Evolutionary conservation across 805 yeast species (phyloP), one percentile per base, ranked within the genome.

Genomic region (Candida krabiensis): DNA sequence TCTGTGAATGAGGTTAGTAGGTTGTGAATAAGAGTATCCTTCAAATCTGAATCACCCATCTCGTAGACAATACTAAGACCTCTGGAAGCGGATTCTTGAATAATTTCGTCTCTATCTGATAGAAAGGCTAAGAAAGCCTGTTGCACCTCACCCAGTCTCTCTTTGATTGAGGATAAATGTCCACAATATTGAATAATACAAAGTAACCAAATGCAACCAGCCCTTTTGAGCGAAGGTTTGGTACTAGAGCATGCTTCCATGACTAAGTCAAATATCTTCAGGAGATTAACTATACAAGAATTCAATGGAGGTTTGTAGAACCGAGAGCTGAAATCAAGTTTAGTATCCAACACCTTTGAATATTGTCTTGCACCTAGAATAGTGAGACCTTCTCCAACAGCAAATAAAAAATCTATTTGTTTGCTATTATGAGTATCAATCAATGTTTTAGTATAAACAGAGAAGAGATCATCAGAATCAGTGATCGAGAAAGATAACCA

Each of bases 51-150:
- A 47, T 79, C 80, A 12, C 96, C 95, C 45, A 77, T 61, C 42
- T 90, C 96, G 54, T 86, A 91, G 4, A 89, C 74, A 13, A 90
- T 65, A 46, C 90, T 79, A 36, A 91, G 69, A 3, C 97, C 99
- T 49, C 95, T 71, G 0, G 96, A 80, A 0, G 98, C 96, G 9
- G 93, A 76, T 43, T 91, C 97, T 55, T 91, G 97, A n/a, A 89
- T 70, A 14, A 89, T 61, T 21, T 90, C 96, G 56, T 91, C 96
- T 35, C 81, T 68, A 46, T 85, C 93, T 0, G 86, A 80, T 38
- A 91, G 67, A 53, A 86, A 86, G 43, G 75, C 72, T 85, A 88
- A 79, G 52, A 91, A 90, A 1, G 83, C 65, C 4, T 74, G 55
- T 57, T 91, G 96, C 29, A 89, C 77, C 17, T 74, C 74, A n/a